Evolutionary conservation across 1,139 yeast genomes (phyloP), one percentile per base, ranked within the genome.

Genomic region (Kurtzmaniella natalensis): DNA sequence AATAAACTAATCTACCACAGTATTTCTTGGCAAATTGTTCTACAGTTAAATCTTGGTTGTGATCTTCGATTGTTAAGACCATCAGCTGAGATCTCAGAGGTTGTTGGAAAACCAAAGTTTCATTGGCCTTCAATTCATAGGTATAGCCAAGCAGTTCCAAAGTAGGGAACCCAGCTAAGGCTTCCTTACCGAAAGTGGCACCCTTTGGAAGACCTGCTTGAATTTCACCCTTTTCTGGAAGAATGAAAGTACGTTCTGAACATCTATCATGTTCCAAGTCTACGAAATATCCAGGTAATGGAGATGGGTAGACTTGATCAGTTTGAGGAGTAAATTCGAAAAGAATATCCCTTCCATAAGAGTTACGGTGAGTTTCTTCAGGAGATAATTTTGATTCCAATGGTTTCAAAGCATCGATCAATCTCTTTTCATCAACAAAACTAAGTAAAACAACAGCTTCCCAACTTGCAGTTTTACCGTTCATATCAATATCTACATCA

Each of bases 391-490:
- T 71, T 1, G 61, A 51, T 39, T 85, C 84, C 28, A 68, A 57
- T 2, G 94, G 83, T 32, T 63, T 69, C 70, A 94, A 76, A 1
- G 92, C 89, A 2, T 70, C 76, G 34, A 84, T 63, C 40, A 92
- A 70, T 41, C 92, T 72, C 23, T 74, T 62, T 50, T 84, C 89
- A 46, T 94, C 97, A 34, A 92, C 96, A 68, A 94, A 94, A 9
- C 94, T 83, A 42, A 92, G 74, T 52, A 87, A 76, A n/a, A 92
- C 96, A 37, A 92, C 96, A 7, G 97, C 97, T 62, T 92, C 98
- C 99, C 99, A 92, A 33, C 86, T 81, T 6, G 94, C 95, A 36
- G 89, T 85, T 56, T 92, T 94, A 34, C 97, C 98, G 53, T 92
- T 94, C 75, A 80, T 70, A 61, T 94, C 98, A 32, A 87, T 72